These are phyloP conservation scores for Hysterangium stoloniferum DNA, from an alignment of 768 basidiomycete genomes.

Conservation along the genomic window DNA sequence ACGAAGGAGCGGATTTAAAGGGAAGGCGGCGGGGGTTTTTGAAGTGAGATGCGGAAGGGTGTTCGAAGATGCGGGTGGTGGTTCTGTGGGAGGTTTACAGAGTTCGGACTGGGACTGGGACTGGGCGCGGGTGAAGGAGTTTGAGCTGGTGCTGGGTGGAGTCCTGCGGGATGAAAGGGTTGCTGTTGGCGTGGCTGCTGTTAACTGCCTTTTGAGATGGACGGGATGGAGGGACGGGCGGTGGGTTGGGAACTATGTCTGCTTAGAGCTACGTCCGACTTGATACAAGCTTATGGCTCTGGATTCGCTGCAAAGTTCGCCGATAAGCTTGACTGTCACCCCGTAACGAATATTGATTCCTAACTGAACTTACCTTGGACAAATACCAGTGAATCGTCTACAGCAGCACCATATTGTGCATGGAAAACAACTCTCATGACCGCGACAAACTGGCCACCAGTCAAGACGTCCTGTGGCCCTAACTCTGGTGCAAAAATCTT, in stretches of 20 bases:
- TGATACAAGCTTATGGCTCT: too few species aligned
- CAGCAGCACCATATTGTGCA: slow-evolving; percentile 47
- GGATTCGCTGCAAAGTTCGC: slow-evolving; percentile 3
- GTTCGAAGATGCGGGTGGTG: neutral
- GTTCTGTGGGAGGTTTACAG: neutral
- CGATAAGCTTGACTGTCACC: neutral
- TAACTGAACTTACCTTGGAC: slow-evolving; percentile 51
- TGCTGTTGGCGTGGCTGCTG: neutral
- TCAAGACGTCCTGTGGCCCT: slow-evolving; percentile 43
- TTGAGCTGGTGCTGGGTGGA: neutral
- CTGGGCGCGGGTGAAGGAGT: slow-evolving; percentile 2
- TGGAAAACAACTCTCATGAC: slow-evolving; percentile 61
- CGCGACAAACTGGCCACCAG: slow-evolving; percentile 72
- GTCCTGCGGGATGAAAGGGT: neutral
- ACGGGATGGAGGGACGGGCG: slow-evolving; percentile 1
- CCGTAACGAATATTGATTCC: too few species aligned
- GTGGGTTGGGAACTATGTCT: neutral
- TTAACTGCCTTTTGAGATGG: neutral
- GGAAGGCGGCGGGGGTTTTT: too few species aligned
- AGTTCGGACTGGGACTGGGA: neutral
- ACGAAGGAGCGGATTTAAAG: neutral
- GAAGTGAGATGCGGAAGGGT: slow-evolving; percentile 19
- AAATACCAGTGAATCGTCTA: slow-evolving; percentile 64
- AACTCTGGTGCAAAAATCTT: slow-evolving; percentile 54
- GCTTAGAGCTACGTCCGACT: neutral